Evolutionary conservation across 2,329 filamentous ascomycete species (phyloP).

Genomic region (Trichoderma aggressivum): DNA sequence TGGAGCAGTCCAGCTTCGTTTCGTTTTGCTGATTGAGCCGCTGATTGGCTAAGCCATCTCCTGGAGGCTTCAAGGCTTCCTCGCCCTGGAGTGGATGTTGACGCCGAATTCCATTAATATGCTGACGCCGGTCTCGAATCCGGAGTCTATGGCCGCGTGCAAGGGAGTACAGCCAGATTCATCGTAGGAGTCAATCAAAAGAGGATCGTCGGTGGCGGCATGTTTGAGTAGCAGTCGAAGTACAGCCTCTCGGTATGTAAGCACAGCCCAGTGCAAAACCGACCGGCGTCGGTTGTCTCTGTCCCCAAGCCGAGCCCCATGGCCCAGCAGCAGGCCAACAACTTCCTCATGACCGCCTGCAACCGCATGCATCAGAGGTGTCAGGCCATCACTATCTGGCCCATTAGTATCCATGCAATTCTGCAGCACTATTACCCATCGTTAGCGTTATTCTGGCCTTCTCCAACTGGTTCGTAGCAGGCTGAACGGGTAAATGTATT

Average conservation of each 20-base stretch:
- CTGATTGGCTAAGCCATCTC: background rate
- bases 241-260: background rate
- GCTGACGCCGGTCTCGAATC: background rate
- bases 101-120: background rate
- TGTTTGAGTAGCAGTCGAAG: background rate
- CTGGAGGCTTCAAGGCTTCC: background rate
- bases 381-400: background rate
- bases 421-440: background rate
- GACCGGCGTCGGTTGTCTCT: background rate
- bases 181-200: background rate
- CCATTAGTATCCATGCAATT: background rate
- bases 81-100: background rate
- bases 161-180: background rate
- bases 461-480: background rate
- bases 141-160: background rate
- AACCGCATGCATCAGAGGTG: background rate
- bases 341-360: background rate
- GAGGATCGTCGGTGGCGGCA: background rate
- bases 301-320: background rate
- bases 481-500: background rate
- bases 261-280: background rate
- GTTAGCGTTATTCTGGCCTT: background rate
- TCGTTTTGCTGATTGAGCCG: background rate
- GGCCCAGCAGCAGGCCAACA: background rate
- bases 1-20: background rate